A percentile compares a stretch with the other conserved stretches of the same genome.
phyloP scores from a whole-genome alignment of 352 stramenopile genomes.

The Globisporangium apiculatum region DNA sequence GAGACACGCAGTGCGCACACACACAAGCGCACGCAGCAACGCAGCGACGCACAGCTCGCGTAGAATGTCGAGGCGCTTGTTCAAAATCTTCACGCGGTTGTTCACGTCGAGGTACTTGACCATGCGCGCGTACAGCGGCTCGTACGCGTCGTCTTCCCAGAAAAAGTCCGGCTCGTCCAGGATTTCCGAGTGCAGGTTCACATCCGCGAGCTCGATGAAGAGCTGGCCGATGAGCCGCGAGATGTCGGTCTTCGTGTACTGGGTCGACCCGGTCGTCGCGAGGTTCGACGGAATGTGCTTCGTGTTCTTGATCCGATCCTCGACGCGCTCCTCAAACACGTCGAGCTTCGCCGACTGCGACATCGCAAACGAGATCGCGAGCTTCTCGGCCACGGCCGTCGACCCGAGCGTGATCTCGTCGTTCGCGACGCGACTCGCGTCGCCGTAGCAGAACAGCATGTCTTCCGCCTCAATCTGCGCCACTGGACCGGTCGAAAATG shows the following conservation, averaged over 20 bases:
- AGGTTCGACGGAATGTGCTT: constrained; percentile 86
- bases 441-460: constrained; percentile 58
- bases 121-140: constrained; percentile 88
- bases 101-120: constrained; percentile 90
- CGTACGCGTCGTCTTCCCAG: constrained; percentile 89
- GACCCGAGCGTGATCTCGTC: constrained; percentile 80
- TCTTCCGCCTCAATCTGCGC: constrained; percentile 49
- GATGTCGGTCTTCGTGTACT: constrained; percentile 87
- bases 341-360: constrained; percentile 91
- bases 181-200: constrained; percentile 93
- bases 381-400: constrained; percentile 70
- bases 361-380: constrained; percentile 90
- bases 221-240: constrained; percentile 88
- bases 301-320: constrained; percentile 78
- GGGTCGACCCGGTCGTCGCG: constrained; percentile 78
- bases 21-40: background rate
- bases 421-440: constrained; percentile 48
- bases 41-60: constrained; percentile 70
- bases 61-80: constrained; percentile 91
- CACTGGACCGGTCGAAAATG: constrained; percentile 41
- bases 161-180: constrained; percentile 91
- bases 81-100: constrained; percentile 89
- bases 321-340: constrained; percentile 88
- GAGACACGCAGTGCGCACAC: background rate
- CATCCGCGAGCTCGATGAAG: constrained; percentile 82